Conservation (phyloP, 1,139 yeast genomes). For the Kodamaea arcana region DNA sequence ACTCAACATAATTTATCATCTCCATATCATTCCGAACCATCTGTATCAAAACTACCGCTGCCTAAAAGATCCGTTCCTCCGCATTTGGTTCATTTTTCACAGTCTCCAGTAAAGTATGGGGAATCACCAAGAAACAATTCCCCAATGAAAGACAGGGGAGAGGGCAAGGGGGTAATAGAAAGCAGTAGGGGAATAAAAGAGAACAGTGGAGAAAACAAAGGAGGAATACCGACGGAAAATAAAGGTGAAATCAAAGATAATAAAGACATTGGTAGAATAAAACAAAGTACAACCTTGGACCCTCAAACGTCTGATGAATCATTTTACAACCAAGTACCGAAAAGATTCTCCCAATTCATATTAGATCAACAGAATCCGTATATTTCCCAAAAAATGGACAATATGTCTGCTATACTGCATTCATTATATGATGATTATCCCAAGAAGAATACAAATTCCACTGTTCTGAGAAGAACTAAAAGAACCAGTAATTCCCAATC, state of each 20-base stretch:
- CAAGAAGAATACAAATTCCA: constrained; percentile 1
- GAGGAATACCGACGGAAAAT: too few relatives aligned
- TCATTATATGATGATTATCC: constrained; percentile 21
- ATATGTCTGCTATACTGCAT: constrained; percentile 23
- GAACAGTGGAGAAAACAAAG: background rate
- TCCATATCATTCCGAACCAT: too few relatives aligned
- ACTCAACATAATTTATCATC: constrained; percentile 18
- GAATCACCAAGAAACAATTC: too few relatives aligned
- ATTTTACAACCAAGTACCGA: constrained; percentile 35
- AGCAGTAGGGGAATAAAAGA: too few relatives aligned
- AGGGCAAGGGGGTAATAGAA: too few relatives aligned
- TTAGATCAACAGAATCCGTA: constrained; percentile 34
- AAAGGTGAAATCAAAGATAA: too few relatives aligned
- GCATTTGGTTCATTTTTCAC: background rate
- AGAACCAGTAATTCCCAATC: constrained; percentile 2
- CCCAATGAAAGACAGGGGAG: too few relatives aligned
- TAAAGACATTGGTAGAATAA: too few relatives aligned
- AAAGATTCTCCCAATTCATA: constrained; percentile 40
- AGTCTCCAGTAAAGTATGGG: too few relatives aligned
- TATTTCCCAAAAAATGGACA: constrained; percentile 22
- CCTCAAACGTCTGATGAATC: constrained; percentile 5
- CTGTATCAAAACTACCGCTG: background rate
- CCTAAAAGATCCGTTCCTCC: background rate
- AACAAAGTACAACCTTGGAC: too few relatives aligned
- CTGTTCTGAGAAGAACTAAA: constrained; percentile 5